These are phyloP conservation scores for Hericium coralloides DNA, from an alignment of 768 basidiomycete genomes.

Conservation along the genomic window DNA sequence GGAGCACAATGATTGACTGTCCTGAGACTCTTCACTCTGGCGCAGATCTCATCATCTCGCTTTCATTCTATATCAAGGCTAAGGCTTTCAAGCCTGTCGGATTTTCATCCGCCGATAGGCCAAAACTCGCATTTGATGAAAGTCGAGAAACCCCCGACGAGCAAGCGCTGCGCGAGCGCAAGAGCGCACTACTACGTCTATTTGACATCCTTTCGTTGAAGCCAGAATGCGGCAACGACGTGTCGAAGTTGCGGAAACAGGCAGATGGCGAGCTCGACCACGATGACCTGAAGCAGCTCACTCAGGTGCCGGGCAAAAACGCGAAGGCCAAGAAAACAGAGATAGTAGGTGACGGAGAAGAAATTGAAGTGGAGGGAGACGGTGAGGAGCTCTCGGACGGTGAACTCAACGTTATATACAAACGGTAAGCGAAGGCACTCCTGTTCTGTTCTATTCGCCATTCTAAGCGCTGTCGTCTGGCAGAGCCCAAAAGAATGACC, in stretches of 20 bases:
- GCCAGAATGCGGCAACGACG: constrained; percentile 30
- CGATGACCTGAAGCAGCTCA: constrained; percentile 33
- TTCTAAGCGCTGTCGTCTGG: constrained; percentile 1
- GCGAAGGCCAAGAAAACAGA: constrained; percentile 30
- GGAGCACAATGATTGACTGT: constrained; percentile 70
- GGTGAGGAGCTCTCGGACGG: constrained; percentile 74
- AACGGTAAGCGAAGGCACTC: constrained; percentile 40
- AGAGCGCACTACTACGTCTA: constrained; percentile 59
- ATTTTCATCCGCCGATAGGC: constrained; percentile 22
- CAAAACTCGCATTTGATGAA: constrained; percentile 53
- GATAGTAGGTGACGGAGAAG: constrained; percentile 74
- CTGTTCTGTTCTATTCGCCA: not conserved
- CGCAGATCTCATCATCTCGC: constrained; percentile 65
- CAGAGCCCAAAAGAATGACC: constrained; percentile 83
- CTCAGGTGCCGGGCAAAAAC: constrained; percentile 23
- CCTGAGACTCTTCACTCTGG: constrained; percentile 65
- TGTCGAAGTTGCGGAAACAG: constrained; percentile 2
- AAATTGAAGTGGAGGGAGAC: constrained; percentile 73
- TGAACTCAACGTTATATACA: constrained; percentile 78
- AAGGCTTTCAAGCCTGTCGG: constrained; percentile 54
- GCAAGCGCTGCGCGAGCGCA: constrained; percentile 70
- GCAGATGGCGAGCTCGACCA: constrained; percentile 26
- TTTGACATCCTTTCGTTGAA: constrained; percentile 68
- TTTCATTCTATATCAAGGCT: constrained; percentile 60
- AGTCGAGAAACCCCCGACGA: constrained; percentile 77